Base-by-base conservation (phyloP, 2,329 filamentous ascomycete genomes). In the Hypoxylon sp. region DNA sequence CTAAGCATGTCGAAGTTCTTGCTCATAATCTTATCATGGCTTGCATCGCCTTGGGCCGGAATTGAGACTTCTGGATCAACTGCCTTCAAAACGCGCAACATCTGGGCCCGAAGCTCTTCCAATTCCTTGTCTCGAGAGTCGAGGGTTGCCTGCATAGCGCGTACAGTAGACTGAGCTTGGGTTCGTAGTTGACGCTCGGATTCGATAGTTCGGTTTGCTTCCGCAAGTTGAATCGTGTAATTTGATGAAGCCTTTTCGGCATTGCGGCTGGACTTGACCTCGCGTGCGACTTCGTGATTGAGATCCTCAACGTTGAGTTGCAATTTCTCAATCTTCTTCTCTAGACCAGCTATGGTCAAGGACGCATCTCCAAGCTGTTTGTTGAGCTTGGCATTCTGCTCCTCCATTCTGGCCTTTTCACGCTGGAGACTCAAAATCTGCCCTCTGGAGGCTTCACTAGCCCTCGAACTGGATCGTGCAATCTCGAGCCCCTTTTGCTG, bases 401-500 rank as follows among this genome's bases (percentile, higher is more conserved):
- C 93, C 63, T 97, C 94, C 0, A 92, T 79, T 72, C 91, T 93
- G 1, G 86, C 78, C 80, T 97, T 98, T 74, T 97, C 95, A 14
- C 89, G 87, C 68, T 95, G 93, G 26, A 97, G 82, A 62, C 90
- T 88, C 38, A 87, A 79, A 49, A 97, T 83, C 70, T 96, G 91
- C 2, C 89, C 85, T 36, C 94, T 89, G 48, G 93, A 92, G 30
- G 89, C 92, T 71, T 98, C 95, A 65, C 87, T 93, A 28, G 92
- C 95, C 63, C 91, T 90, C 4, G 94, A 97, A 64, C 88, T 93
- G 0, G 95, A 96, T 46, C 96, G 88, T 40, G 95, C 95, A 77
- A 99, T 96, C 75, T 99, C 95, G 5, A 99, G 85, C 28, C 96
- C 96, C 82, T 98, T 98, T 74, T 98, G 95, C 74, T 98, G 95